phyloP scores from a whole-genome alignment of 2,329 filamentous ascomycete species.

The Stenocarpella maydis region DNA sequence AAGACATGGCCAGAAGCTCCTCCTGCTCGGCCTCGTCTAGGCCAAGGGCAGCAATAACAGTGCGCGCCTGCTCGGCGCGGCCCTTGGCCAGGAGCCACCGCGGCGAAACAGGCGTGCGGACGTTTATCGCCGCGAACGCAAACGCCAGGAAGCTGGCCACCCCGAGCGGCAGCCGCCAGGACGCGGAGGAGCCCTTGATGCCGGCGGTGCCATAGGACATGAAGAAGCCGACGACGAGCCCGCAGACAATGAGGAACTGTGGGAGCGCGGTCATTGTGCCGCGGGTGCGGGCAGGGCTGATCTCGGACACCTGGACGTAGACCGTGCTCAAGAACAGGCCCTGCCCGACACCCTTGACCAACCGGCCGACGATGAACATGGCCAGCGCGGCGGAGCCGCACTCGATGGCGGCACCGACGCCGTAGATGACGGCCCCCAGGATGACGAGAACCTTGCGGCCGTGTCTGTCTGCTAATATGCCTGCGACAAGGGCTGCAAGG shows the following conservation, averaged over 20 bases:
- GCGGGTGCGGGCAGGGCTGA: slow-evolving; percentile 59
- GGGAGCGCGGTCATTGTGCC: slow-evolving; percentile 61
- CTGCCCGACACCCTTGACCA: slow-evolving; percentile 64
- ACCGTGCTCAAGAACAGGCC: slow-evolving; percentile 64
- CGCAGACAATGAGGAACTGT: slow-evolving; percentile 61
- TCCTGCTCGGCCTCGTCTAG: slow-evolving; percentile 54
- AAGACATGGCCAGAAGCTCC: slow-evolving; percentile 45
- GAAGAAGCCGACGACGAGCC: slow-evolving; percentile 65
- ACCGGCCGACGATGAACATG: slow-evolving; percentile 63
- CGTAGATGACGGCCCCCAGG: slow-evolving; percentile 61
- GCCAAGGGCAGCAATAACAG: slow-evolving; percentile 49
- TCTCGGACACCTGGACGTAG: slow-evolving; percentile 60
- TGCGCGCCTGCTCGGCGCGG: slow-evolving; percentile 52
- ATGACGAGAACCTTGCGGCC: slow-evolving; percentile 62
- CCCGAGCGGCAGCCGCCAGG: slow-evolving; percentile 64
- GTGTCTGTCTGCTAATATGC: slow-evolving; percentile 61
- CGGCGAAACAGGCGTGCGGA: slow-evolving; percentile 59
- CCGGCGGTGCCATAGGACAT: slow-evolving; percentile 64
- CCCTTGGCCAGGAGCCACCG: slow-evolving; percentile 61
- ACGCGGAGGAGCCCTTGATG: slow-evolving; percentile 52
- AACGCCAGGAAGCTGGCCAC: slow-evolving; percentile 48
- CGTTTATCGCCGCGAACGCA: slow-evolving; percentile 41
- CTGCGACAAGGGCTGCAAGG: slow-evolving; percentile 65
- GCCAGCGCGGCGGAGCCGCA: slow-evolving; percentile 48
- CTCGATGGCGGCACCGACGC: slow-evolving; percentile 57